phyloP scores from a whole-genome alignment of 176 grass and related monocot species.

The Hyparrhenia diplandra region DNA sequence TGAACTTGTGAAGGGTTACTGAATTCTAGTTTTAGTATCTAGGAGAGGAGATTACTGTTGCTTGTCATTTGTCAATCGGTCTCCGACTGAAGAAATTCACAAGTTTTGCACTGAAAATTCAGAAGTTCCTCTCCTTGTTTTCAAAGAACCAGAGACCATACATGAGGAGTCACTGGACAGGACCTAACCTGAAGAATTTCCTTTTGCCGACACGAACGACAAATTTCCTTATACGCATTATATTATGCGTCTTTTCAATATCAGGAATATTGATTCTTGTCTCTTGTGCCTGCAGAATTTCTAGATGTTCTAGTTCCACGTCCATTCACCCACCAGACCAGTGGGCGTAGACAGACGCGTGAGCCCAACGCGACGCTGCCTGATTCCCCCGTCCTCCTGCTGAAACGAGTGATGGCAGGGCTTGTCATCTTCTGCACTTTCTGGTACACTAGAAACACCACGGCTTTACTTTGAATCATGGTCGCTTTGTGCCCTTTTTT shows the following conservation, averaged over 20 bases:
- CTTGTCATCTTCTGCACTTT: neutral
- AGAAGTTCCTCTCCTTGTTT: neutral
- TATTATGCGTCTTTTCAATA: neutral
- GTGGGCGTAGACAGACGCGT: constrained; percentile 1
- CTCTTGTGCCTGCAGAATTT: neutral
- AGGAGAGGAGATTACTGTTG: neutral
- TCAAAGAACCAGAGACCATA: neutral
- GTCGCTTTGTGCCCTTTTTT: neutral
- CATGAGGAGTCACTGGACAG: neutral
- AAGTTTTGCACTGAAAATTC: too few species aligned
- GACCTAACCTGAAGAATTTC: neutral
- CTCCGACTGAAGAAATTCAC: neutral
- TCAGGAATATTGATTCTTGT: neutral
- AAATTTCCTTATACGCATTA: neutral
- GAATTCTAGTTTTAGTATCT: neutral
- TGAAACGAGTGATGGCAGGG: neutral
- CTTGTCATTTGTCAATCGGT: neutral
- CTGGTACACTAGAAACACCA: neutral
- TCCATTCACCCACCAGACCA: neutral
- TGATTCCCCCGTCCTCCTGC: neutral
- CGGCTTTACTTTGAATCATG: neutral
- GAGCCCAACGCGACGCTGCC: neutral
- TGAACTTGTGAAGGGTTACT: neutral
- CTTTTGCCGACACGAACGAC: neutral
- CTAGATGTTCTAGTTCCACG: neutral